Evolutionary conservation across 352 stramenopile genomes (phyloP), one percentile per base, ranked within the genome.

Genomic region (Peronosclerospora sorghi): DNA sequence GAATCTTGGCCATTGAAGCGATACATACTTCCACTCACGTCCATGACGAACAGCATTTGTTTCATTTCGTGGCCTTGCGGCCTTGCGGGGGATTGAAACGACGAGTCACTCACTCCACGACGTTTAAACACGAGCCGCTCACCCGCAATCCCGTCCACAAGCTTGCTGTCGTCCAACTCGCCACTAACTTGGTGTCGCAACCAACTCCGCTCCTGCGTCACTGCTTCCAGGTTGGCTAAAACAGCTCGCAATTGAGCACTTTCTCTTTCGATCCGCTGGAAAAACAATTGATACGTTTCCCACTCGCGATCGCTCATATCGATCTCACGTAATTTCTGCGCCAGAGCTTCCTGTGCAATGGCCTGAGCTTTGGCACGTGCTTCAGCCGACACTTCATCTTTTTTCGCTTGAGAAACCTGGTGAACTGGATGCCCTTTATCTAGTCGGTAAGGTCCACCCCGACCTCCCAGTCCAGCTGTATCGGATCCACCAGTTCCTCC

Each of bases 91-190:
- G 42, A 41, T 42, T 65, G 63, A 34, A 78, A 73, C 12, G 65
- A 58, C 14, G 67, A 71, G 24, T 93, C 68, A 30, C 71, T 76
- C 26, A 71, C 69, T 1, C 89, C 91, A 12, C 94, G 79, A 10
- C 83, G 71, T 52, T 97, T 97, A 56, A 95, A 98, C 21, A 98
- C 78, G 23, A 95, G 65, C 1, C 75, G 79, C 32, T 97, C 91
- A 18, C 93, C 93, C 19, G 86, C 81, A 27, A 97, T 59, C 15
- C 79, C 83, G 59, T 98, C 94, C 15, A 98, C 87, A 13, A 98
- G 68, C 56, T 94, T 95, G 7, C 76, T 68, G 51, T 98, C 94
- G 46, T 98, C 94, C n/a, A 97, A 53, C 44, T 98, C 94, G n/a
- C 94, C 92, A 36, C 74, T 81, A 15, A 70, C 83, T 59, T 97